Conservation (phyloP, 768 basidiomycete species). For the Leccinellum luteum region DNA sequence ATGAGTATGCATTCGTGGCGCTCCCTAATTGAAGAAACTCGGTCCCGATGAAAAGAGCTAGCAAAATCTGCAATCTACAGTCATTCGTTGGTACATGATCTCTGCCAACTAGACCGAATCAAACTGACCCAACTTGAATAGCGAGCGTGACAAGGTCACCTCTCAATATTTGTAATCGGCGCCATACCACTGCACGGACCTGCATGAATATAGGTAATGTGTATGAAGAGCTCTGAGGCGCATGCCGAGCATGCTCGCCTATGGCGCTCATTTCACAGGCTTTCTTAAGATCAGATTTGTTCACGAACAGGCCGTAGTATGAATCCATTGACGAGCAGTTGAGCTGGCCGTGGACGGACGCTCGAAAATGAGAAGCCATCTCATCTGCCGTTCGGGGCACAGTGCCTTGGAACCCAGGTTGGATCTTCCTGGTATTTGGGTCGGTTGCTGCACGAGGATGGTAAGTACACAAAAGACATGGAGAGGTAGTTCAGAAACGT, state of each 20-base stretch:
- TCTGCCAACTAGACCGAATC: neutral
- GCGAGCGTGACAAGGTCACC: constrained; percentile 38
- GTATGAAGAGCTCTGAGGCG: constrained; percentile 41
- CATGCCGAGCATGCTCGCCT: constrained; percentile 49
- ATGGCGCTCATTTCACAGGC: constrained; percentile 48
- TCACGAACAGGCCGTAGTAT: constrained; percentile 45
- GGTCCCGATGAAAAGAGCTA: constrained; percentile 27
- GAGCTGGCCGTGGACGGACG: constrained; percentile 36
- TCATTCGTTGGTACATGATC: neutral
- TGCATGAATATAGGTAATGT: constrained; percentile 45
- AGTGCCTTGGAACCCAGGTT: constrained; percentile 36
- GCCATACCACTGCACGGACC: constrained; percentile 40
- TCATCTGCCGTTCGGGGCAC: constrained; percentile 56
- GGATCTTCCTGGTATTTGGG: constrained; percentile 52
- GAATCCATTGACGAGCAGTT: constrained; percentile 47
- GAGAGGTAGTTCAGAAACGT: constrained; percentile 29
- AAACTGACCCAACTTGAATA: constrained; percentile 24
- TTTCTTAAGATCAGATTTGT: constrained; percentile 40
- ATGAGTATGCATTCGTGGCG: constrained; percentile 35
- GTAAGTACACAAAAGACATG: neutral
- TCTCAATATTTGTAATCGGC: constrained; percentile 44
- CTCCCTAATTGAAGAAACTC: constrained; percentile 41
- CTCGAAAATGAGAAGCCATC: constrained; percentile 48
- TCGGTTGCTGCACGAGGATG: constrained; percentile 44
- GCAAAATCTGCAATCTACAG: constrained; percentile 38